Conservation (phyloP, 805 yeast species). For the Cyberlindnera xishuangbannaensis region DNA sequence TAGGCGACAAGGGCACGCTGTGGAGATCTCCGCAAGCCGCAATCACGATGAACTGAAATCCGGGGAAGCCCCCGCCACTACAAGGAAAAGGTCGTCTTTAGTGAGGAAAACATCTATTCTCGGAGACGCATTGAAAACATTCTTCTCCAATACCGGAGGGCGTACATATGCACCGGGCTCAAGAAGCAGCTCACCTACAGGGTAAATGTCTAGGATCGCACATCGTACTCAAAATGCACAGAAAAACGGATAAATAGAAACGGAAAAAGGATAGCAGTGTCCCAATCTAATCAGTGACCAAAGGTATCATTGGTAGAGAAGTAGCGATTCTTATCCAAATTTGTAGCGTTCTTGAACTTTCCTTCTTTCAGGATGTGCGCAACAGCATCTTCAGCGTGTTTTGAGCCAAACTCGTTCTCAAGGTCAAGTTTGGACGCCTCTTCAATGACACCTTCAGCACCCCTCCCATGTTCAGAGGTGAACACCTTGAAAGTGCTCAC, state of each 20-base stretch:
- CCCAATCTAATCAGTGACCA: too few species aligned
- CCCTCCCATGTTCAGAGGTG: conserved; percentile 52
- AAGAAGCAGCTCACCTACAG: too few species aligned
- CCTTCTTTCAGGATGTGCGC: conserved; percentile 58
- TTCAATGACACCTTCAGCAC: conserved; percentile 65
- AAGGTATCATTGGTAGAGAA: conserved; percentile 36
- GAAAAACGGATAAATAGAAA: background rate
- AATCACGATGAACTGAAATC: too few species aligned
- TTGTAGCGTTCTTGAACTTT: conserved; percentile 35
- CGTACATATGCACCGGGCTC: too few species aligned
- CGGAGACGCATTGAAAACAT: conserved; percentile 19
- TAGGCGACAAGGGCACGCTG: too few species aligned
- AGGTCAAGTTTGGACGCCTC: conserved; percentile 65
- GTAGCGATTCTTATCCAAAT: conserved; percentile 25
- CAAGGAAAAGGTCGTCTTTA: conserved; percentile 11
- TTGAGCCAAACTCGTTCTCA: conserved; percentile 62
- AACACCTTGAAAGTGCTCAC: conserved; percentile 64
- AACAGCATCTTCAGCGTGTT: conserved; percentile 47
- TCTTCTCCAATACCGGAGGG: conserved; percentile 8
- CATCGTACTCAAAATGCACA: background rate
- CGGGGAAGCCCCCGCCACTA: background rate
- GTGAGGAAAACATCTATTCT: conserved; percentile 20
- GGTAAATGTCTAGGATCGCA: too few species aligned
- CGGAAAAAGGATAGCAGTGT: conserved; percentile 29
- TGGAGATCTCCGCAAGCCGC: too few species aligned